phyloP scores from a whole-genome alignment of 83 land plant genomes.

The Picea abies region DNA sequence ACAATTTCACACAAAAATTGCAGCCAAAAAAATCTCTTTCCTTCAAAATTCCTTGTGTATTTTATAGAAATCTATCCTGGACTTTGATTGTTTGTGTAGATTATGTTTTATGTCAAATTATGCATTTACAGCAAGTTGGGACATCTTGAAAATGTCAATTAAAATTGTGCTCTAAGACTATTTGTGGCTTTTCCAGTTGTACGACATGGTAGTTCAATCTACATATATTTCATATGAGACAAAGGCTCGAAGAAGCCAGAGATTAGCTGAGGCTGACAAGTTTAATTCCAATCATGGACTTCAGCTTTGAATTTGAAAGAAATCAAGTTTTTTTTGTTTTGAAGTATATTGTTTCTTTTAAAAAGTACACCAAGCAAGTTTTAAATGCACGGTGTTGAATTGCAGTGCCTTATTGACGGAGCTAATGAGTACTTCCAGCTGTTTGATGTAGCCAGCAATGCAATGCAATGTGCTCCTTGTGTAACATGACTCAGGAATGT shows the following conservation, averaged over 20 bases:
- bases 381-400: no score
- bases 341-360: conserved; percentile 5
- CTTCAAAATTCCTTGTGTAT: no score
- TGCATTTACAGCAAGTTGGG: not conserved
- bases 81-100: no score
- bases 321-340: not conserved
- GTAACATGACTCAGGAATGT: conserved; percentile 75
- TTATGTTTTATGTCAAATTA: not conserved
- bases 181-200: conserved; percentile 48
- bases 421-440: conserved; percentile 96
- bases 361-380: no score
- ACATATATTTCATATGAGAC: conserved; percentile 85
- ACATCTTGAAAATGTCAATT: not conserved
- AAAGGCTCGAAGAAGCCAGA: conserved; percentile 77
- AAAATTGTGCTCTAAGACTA: not conserved
- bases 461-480: conserved; percentile 47
- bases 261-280: conserved; percentile 89
- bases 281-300: conserved; percentile 24
- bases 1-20: not conserved
- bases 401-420: no score
- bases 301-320: not conserved
- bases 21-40: not conserved
- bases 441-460: conserved; percentile 83
- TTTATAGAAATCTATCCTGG: not conserved
- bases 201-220: conserved; percentile 66